These are phyloP conservation scores for Medicago truncatula DNA, from an alignment of 306 rosid species.

Conservation along the genomic window MtrunA17r5.0-ANR NC_053042.1:39011501-39012000, in stretches of 20 bases:
- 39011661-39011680: background rate
- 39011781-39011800: no score
- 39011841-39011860: no score
- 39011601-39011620: slow-evolving; percentile 59
- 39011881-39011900: no score
- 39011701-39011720: background rate
- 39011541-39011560: slow-evolving; percentile 46
- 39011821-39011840: no score
- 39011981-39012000: no score
- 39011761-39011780: background rate
- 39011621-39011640: slow-evolving; percentile 35
- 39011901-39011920: no score
- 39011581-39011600: slow-evolving; percentile 77
- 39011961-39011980: no score
- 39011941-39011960: no score
- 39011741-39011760: background rate
- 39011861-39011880: no score
- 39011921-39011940: no score
- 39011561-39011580: slow-evolving; percentile 56
- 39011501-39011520: slow-evolving; percentile 73
- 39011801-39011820: no score
- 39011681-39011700: background rate
- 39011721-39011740: slow-evolving; percentile 6
- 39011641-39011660: background rate
- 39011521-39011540: slow-evolving; percentile 56